A percentile compares a stretch with the other conserved stretches of the same genome.
Evolutionary conservation across 1,139 yeast genomes (phyloP).

Genomic region (Suhomyces kunorum): DNA sequence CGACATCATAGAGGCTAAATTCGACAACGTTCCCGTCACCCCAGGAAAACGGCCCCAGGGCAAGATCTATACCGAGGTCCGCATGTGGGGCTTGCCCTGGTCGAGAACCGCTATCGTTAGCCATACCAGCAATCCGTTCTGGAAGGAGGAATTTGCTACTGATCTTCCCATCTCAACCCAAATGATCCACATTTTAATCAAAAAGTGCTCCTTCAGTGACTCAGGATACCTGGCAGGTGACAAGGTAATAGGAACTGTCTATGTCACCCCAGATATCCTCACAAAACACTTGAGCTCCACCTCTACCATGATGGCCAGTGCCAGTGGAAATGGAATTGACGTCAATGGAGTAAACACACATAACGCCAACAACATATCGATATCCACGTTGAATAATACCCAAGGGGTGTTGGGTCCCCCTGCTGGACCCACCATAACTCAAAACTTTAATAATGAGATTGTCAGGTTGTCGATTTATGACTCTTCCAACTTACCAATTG

Average conservation of each 20-base stretch:
- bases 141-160: constrained; percentile 67
- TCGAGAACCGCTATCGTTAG: constrained; percentile 64
- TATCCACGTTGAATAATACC: constrained; percentile 13
- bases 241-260: constrained; percentile 54
- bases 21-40: constrained; percentile 29
- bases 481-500: constrained; percentile 49
- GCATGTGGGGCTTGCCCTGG: constrained; percentile 71
- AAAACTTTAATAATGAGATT: constrained; percentile 30
- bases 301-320: constrained; percentile 40
- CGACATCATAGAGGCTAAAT: constrained; percentile 70
- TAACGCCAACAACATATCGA: constrained; percentile 12
- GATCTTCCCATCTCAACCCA: constrained; percentile 59
- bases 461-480: constrained; percentile 48
- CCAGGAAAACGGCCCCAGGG: constrained; percentile 21
- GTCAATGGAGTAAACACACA: constrained; percentile 23
- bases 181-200: constrained; percentile 53
- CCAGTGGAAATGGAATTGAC: constrained; percentile 29
- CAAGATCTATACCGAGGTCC: constrained; percentile 60
- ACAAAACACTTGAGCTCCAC: constrained; percentile 36
- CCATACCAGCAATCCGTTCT: constrained; percentile 56
- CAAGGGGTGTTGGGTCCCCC: constrained; percentile 1
- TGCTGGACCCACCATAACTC: constrained; percentile 1
- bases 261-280: constrained; percentile 56
- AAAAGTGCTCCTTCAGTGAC: constrained; percentile 32
- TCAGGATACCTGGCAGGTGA: constrained; percentile 31